Evolutionary conservation across 768 basidiomycete species (phyloP).

Genomic region (Cyclocybe aegerita): DNA sequence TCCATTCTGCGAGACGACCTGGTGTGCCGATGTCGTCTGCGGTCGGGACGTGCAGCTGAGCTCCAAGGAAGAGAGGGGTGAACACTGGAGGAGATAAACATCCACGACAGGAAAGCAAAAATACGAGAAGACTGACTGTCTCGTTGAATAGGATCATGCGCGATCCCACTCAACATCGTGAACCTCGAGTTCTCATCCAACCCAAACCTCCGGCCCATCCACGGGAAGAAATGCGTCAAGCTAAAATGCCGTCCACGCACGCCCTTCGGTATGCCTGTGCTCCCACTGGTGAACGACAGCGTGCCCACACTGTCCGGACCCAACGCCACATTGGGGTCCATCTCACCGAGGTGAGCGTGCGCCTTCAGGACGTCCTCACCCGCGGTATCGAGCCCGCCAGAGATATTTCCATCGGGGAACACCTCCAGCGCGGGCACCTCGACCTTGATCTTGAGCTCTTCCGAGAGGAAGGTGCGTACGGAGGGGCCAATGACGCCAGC

Average conservation of each 20-base stretch:
- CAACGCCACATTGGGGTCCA: slow-evolving; percentile 78
- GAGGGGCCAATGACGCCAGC: slow-evolving; percentile 79
- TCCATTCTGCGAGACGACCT: slow-evolving; percentile 96
- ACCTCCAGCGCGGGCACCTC: slow-evolving; percentile 91
- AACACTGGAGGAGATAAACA: slow-evolving; percentile 63
- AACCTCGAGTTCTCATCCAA: slow-evolving; percentile 77
- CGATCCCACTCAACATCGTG: slow-evolving; percentile 98
- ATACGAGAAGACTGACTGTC: slow-evolving; percentile 70
- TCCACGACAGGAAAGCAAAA: slow-evolving; percentile 3
- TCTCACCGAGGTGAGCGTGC: slow-evolving; percentile 54
- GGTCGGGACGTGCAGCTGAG: slow-evolving; percentile 92
- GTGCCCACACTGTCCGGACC: slow-evolving; percentile 98
- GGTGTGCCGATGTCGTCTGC: slow-evolving; percentile 97
- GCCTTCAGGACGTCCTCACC: slow-evolving; percentile 61
- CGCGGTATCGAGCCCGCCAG: slow-evolving; percentile 53
- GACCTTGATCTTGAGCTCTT: slow-evolving; percentile 80
- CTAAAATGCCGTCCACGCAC: slow-evolving; percentile 94
- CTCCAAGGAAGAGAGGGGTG: slow-evolving; percentile 97
- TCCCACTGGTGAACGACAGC: slow-evolving; percentile 94
- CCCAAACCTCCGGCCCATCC: slow-evolving; percentile 92
- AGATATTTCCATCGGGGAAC: slow-evolving; percentile 56
- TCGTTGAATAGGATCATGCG: slow-evolving; percentile 98
- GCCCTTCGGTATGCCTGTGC: slow-evolving; percentile 98
- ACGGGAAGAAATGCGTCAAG: slow-evolving; percentile 98
- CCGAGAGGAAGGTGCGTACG: slow-evolving; percentile 80